phyloP scores from a whole-genome alignment of 129 eudicot genomes.

The Sambucus nigra region DNA sequence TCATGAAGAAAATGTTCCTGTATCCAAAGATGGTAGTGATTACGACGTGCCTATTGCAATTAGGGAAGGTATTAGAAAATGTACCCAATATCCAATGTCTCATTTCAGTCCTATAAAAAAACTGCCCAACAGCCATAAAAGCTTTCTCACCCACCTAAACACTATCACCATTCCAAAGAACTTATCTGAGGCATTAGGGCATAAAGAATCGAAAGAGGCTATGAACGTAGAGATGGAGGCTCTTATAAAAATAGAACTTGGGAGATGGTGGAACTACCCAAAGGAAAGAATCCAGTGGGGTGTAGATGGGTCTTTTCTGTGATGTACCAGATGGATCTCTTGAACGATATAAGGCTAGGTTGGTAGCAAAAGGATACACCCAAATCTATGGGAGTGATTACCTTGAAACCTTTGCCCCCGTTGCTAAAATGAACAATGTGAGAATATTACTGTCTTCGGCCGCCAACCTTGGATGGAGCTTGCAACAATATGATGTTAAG shows the following conservation, averaged over 20 bases:
- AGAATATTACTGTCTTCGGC: neutral
- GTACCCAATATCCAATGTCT: too few relatives aligned
- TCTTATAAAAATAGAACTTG: slow-evolving; percentile 3
- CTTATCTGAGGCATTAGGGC: too few relatives aligned
- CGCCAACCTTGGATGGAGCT: neutral
- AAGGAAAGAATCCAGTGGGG: neutral
- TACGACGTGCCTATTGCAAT: too few relatives aligned
- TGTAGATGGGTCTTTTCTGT: neutral
- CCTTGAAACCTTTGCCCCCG: neutral
- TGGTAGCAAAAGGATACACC: neutral
- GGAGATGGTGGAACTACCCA: neutral
- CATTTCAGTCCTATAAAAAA: too few relatives aligned
- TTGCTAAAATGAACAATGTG: slow-evolving; percentile 1
- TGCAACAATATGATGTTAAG: neutral
- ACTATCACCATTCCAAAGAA: too few relatives aligned
- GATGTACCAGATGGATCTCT: neutral
- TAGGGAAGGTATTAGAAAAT: too few relatives aligned
- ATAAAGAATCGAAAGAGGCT: too few relatives aligned
- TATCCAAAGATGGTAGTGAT: too few relatives aligned
- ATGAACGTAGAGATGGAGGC: neutral
- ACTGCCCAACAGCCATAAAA: too few relatives aligned
- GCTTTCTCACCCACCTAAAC: too few relatives aligned
- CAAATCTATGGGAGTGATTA: slow-evolving; percentile 5
- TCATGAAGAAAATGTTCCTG: too few relatives aligned
- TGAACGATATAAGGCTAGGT: slow-evolving; percentile 1